A percentile compares a stretch with the other conserved stretches of the same genome.
Conservation (phyloP, 2,329 filamentous ascomycete species). For the Daldinia eschscholtzii region DNA sequence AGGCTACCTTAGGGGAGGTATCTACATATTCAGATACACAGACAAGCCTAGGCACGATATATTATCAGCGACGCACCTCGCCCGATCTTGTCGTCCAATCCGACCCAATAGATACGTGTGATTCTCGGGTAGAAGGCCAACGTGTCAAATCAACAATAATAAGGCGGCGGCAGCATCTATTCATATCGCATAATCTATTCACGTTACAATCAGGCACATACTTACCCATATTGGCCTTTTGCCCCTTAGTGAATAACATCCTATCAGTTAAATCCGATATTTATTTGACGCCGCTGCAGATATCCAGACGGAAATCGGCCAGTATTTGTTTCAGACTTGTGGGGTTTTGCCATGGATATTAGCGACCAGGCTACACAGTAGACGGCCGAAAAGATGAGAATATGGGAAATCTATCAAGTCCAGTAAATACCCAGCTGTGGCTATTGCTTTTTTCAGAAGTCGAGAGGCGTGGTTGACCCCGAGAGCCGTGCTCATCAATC, state of each 20-base stretch:
- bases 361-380: conserved; percentile 26
- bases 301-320: conserved; percentile 44
- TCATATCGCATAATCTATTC: conserved; percentile 40
- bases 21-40: background rate
- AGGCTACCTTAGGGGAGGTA: conserved; percentile 10
- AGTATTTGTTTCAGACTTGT: conserved; percentile 45
- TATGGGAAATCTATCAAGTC: conserved; percentile 38
- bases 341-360: conserved; percentile 37
- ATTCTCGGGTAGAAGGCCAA: conserved; percentile 30
- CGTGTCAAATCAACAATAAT: conserved; percentile 41
- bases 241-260: conserved; percentile 33
- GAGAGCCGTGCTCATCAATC: conserved; percentile 28
- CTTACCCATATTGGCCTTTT: background rate
- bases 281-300: conserved; percentile 46
- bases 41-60: conserved; percentile 23
- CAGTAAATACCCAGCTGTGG: background rate
- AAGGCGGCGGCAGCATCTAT: conserved; percentile 24
- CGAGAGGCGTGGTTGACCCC: conserved; percentile 27
- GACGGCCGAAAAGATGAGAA: conserved; percentile 34
- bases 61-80: conserved; percentile 34
- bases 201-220: conserved; percentile 42
- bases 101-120: conserved; percentile 21
- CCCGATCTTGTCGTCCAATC: conserved; percentile 35
- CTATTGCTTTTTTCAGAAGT: conserved; percentile 38
- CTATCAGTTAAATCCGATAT: conserved; percentile 33